Conservation (phyloP, 83 land plant genomes). For the Larix sibirica region DNA sequence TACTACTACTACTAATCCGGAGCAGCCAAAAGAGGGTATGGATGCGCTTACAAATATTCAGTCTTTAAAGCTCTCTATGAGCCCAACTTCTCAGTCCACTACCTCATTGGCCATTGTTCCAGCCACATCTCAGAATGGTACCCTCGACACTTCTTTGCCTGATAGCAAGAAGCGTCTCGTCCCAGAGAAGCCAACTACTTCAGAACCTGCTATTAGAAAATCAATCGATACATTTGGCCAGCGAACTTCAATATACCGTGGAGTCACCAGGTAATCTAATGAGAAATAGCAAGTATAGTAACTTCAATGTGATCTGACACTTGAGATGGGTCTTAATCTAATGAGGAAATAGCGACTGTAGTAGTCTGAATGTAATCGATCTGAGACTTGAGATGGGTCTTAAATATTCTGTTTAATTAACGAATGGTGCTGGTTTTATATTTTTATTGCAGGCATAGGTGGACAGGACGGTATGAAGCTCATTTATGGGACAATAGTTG, state of each 20-base stretch:
- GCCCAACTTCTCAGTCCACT: conserved; percentile 67
- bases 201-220: conserved; percentile 70
- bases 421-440: background rate
- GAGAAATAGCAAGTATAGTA: background rate
- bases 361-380: background rate
- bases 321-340: background rate
- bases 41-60: conserved; percentile 24
- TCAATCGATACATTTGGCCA: conserved; percentile 97
- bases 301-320: background rate
- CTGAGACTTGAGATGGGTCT: background rate
- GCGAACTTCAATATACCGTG: conserved; percentile 93
- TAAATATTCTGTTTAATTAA: no score
- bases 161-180: conserved; percentile 40
- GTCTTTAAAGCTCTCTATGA: conserved; percentile 82
- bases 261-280: conserved; percentile 78
- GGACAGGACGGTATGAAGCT: conserved; percentile 98
- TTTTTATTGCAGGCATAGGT: conserved; percentile 72
- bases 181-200: conserved; percentile 44
- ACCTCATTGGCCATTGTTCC: conserved; percentile 40
- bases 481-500: conserved; percentile 98
- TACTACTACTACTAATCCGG: background rate
- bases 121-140: conserved; percentile 30
- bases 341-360: no score
- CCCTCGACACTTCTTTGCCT: conserved; percentile 31
- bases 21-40: conserved; percentile 7